These are phyloP conservation scores for Ambrosia hybrid DNA, from an alignment of 140 eudicot genomes.

Conservation along the genomic window DNA sequence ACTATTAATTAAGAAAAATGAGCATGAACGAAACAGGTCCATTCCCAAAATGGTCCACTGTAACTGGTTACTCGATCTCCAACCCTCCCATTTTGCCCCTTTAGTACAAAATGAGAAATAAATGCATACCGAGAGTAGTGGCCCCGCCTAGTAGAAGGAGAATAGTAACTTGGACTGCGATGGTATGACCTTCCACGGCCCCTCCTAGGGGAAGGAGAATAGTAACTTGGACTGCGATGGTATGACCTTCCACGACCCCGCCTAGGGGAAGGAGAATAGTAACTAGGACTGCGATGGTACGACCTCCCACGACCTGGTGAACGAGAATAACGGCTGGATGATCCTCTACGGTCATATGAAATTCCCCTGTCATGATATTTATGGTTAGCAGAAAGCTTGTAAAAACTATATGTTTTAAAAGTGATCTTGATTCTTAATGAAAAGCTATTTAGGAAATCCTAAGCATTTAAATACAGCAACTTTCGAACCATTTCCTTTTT, in stretches of 20 bases:
- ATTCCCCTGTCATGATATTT: conserved; percentile 34
- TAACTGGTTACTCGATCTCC: neutral
- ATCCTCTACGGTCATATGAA: conserved; percentile 46
- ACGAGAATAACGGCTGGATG: conserved; percentile 47
- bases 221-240: conserved; percentile 60
- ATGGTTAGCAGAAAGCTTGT: neutral
- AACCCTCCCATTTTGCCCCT: neutral
- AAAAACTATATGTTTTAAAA: neutral
- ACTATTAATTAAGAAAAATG: too few relatives aligned
- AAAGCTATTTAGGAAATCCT: neutral
- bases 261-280: conserved; percentile 65
- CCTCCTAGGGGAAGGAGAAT: conserved; percentile 65
- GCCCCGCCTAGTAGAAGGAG: conserved; percentile 61
- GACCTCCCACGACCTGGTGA: conserved; percentile 47
- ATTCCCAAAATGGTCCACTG: neutral
- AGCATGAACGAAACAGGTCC: too few relatives aligned
- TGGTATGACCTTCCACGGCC: conserved; percentile 46
- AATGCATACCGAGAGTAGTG: conserved; percentile 45
- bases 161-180: conserved; percentile 64
- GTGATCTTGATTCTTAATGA: neutral
- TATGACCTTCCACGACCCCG: conserved; percentile 40
- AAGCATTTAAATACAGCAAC: neutral
- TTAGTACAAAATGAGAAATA: neutral
- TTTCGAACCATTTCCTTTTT: neutral
- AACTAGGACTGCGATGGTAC: conserved; percentile 58